Evolutionary conservation across 352 stramenopile genomes (phyloP).

Genomic region (Discostella stelligera): DNA sequence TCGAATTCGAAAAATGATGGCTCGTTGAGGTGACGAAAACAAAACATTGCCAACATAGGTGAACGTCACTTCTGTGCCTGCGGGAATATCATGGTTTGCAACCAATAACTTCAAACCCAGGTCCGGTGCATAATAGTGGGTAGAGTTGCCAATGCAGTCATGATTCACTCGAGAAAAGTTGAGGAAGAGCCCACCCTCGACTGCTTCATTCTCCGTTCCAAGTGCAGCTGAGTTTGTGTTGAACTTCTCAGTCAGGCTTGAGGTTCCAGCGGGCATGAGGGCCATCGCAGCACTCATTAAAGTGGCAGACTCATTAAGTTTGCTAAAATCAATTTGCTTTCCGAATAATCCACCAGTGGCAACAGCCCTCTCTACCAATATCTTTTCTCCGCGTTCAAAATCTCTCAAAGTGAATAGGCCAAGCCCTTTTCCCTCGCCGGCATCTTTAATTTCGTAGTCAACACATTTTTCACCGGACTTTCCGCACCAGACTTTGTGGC

Average conservation of each 20-base stretch:
- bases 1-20: neutral
- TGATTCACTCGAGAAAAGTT: slow-evolving; percentile 29
- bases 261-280: neutral
- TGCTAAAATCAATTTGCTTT: neutral
- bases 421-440: neutral
- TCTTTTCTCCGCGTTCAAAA: slow-evolving; percentile 13
- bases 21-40: neutral
- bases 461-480: slow-evolving; percentile 18
- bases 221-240: neutral
- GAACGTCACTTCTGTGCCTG: slow-evolving; percentile 14
- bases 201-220: neutral
- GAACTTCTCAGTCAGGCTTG: slow-evolving; percentile 2
- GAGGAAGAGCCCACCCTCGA: slow-evolving; percentile 12
- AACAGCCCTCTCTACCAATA: slow-evolving; percentile 16
- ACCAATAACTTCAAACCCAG: slow-evolving; percentile 17
- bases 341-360: neutral
- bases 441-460: slow-evolving; percentile 19
- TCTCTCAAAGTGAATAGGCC: slow-evolving; percentile 17
- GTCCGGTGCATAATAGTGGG: slow-evolving; percentile 14
- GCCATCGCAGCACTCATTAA: slow-evolving; percentile 3
- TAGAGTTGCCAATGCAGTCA: slow-evolving; percentile 32
- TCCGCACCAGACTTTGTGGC: slow-evolving; percentile 19
- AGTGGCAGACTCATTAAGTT: neutral
- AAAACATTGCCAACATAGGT: slow-evolving; percentile 7
- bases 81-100: slow-evolving; percentile 11